Conservation (phyloP, 306 rosid genomes). For the Prunus mongolica region DNA sequence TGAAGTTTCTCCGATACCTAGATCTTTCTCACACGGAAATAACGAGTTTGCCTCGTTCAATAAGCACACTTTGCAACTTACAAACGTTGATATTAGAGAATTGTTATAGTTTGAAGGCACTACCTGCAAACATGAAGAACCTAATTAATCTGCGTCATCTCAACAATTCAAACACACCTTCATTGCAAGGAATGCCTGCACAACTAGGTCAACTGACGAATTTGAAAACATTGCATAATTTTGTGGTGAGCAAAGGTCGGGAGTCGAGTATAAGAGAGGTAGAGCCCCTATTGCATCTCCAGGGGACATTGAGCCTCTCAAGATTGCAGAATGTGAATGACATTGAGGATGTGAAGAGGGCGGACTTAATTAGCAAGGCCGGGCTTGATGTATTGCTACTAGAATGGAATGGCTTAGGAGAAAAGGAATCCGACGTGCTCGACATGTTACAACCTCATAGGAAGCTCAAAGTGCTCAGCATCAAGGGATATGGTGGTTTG, state of each 20-base stretch:
- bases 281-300: neutral
- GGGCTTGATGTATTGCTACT: neutral
- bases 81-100: too few species aligned
- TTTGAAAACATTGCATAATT: neutral
- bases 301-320: slow-evolving; percentile 1
- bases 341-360: slow-evolving; percentile 1
- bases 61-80: slow-evolving; percentile 8
- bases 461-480: neutral
- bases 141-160: slow-evolving; percentile 4
- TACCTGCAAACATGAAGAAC: neutral
- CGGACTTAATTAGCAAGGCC: neutral
- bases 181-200: slow-evolving; percentile 11
- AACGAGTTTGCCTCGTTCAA: neutral
- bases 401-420: neutral
- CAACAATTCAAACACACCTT: neutral
- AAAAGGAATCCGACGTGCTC: neutral
- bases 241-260: neutral
- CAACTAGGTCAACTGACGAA: slow-evolving; percentile 11
- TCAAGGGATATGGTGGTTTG: neutral
- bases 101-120: neutral
- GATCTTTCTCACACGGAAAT: slow-evolving; percentile 12
- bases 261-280: neutral
- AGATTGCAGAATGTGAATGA: slow-evolving; percentile 12
- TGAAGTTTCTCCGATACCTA: neutral
- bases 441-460: slow-evolving; percentile 14